Percentiles rank a stretch among this genome's conserved stretches.
These are phyloP conservation scores for Pholiota microspora DNA, from an alignment of 768 basidiomycete genomes.

Conservation along the genomic window DNA sequence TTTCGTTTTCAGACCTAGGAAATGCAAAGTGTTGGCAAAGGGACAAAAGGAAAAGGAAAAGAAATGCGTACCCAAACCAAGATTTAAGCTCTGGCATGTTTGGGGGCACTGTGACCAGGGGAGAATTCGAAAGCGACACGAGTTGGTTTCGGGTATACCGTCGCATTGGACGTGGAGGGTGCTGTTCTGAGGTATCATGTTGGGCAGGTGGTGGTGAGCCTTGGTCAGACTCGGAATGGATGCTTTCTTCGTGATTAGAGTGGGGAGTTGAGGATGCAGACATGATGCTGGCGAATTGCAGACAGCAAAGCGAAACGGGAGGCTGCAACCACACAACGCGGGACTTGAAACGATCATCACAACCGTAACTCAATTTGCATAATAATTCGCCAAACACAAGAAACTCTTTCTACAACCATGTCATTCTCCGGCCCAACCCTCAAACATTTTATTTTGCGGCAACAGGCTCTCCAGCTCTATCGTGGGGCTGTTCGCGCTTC, in stretches of 20 bases:
- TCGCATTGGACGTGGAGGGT: slow-evolving; percentile 44
- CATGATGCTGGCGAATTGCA: slow-evolving; percentile 15
- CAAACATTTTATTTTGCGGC: slow-evolving; percentile 73
- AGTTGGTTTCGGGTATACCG: slow-evolving; percentile 72
- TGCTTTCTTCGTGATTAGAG: slow-evolving; percentile 1
- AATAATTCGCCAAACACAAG: slow-evolving; percentile 11
- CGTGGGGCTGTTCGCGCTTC: slow-evolving; percentile 68
- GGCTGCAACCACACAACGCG: slow-evolving; percentile 30
- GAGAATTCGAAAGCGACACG: slow-evolving; percentile 69
- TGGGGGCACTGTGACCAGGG: slow-evolving; percentile 64
- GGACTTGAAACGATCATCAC: slow-evolving; percentile 40
- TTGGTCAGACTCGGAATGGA: slow-evolving; percentile 8
- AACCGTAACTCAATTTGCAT: slow-evolving; percentile 25
- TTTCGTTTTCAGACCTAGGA: slow-evolving; percentile 59
- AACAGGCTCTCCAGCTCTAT: slow-evolving; percentile 60
- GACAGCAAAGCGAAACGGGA: slow-evolving; percentile 18
- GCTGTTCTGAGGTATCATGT: slow-evolving; percentile 11
- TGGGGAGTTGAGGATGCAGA: slow-evolving; percentile 15
- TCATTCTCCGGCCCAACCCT: slow-evolving; percentile 41
- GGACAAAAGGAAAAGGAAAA: slow-evolving; percentile 23
- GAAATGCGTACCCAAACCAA: slow-evolving; percentile 79
- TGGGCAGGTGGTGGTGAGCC: slow-evolving; percentile 19
- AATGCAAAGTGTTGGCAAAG: slow-evolving; percentile 12
- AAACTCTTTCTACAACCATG: slow-evolving; percentile 17
- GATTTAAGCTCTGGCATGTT: slow-evolving; percentile 82